Base-by-base conservation (phyloP, 108 stramenopile genomes). In the Skeletonema menzelii region DNA sequence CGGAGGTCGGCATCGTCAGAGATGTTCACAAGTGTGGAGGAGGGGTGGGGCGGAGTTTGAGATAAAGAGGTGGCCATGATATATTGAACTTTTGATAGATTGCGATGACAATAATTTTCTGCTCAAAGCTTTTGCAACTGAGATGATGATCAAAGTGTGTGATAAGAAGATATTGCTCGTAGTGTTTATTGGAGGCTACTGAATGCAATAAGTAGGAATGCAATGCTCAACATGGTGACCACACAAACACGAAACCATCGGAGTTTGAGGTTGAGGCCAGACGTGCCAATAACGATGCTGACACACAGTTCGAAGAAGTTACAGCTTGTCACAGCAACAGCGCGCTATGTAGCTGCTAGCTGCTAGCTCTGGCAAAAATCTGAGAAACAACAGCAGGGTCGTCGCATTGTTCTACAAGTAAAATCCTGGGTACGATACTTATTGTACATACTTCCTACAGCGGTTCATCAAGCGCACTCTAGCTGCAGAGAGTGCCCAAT, bases 21-120 rank as follows among this genome's bases (percentile, higher is more conserved):
- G 20, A 91, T 85, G 78, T 91, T 94, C 64, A 92, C 91, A 30
- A 94, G 71, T 32, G 90, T 87, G 37, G 93, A 89, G 38, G 92
- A 90, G 24, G 87, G 76, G 70, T 82, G 80, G 19, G 56, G 75
- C 5, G 80, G 65, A 53, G 61, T 56, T 59, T 59, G 8, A 17
- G 60, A 56, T 32, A 65, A n/a, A 53, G 49, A 53, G 34, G 57
- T 40, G 56, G 69, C 14, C 58, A 70, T 65, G 56, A 14, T 74
- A 30, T 65, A 3, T 7, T 32, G 31, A 22, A 10, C 10, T 53
- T 22, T 53, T 2, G 40, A 42, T 60, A 19, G 28, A 11, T 32
- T n/a, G 58, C 30, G 30, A 5, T 37, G 35, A 37, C 35, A 37
- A 37, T n/a, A 42, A n/a, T 42, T 42, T 42, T 38, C 37, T n/a